phyloP scores from a whole-genome alignment of 495 filamentous ascomycete genomes.

The Terfezia boudieri region DNA sequence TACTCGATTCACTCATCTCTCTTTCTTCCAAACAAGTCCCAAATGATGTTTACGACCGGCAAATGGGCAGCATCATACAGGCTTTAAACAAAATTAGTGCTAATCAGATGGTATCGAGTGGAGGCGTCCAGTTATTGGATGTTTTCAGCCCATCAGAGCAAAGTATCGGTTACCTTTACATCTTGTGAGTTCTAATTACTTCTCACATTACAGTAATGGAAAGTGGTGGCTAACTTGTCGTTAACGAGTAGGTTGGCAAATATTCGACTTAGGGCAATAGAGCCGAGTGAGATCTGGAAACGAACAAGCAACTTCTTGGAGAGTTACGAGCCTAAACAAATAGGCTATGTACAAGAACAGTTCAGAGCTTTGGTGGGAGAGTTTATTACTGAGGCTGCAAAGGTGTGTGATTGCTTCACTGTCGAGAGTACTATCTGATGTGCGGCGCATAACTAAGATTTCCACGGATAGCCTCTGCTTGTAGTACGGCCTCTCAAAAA shows the following conservation, averaged over 20 bases:
- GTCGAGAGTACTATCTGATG: background rate
- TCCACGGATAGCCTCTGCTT: conserved; percentile 9
- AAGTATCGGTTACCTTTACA: conserved; percentile 17
- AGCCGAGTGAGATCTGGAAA: background rate
- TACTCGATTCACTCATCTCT: background rate
- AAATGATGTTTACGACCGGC: background rate
- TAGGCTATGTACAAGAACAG: conserved; percentile 11
- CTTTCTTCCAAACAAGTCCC: background rate
- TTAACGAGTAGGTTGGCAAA: conserved; percentile 1
- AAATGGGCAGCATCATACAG: background rate
- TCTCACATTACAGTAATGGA: too few species aligned
- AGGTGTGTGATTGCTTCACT: conserved; percentile 7
- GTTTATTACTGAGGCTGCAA: conserved; percentile 10
- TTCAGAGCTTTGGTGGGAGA: conserved; percentile 16
- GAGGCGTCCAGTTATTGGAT: conserved; percentile 12
- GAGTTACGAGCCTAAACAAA: conserved; percentile 13
- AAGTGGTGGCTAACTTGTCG: too few species aligned
- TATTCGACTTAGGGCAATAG: conserved; percentile 2
- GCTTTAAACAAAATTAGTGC: background rate
- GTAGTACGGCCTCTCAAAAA: conserved; percentile 17
- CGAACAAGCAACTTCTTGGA: conserved; percentile 8
- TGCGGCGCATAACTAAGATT: background rate
- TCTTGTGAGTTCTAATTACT: conserved; percentile 12
- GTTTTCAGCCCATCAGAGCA: conserved; percentile 14
- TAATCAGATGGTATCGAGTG: background rate